A percentile compares a stretch with the other conserved stretches of the same genome.
Conservation (phyloP, 163 green algal genomes). For the Volvox carteri region DNA sequence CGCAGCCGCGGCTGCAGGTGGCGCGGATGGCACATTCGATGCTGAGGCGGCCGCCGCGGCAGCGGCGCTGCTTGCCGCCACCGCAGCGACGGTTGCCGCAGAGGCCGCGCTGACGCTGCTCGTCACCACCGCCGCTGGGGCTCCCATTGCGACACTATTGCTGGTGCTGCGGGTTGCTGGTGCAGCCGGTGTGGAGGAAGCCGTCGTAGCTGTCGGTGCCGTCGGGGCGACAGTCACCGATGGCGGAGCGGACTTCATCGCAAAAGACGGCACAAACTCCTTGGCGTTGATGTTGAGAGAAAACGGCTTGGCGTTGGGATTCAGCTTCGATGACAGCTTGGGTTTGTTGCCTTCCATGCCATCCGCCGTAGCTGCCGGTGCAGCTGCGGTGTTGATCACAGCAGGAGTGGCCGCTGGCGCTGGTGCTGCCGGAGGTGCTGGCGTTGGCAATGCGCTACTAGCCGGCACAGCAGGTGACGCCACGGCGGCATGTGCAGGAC, state of each 20-base stretch:
- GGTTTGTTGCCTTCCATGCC: neutral
- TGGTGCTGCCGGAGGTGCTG: neutral
- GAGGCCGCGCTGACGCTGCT: neutral
- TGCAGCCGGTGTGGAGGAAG: neutral
- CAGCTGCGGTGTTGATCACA: neutral
- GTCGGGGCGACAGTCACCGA: neutral
- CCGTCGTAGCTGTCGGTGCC: neutral
- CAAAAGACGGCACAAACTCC: slow-evolving; percentile 68
- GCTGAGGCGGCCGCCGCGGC: neutral
- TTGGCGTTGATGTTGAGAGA: slow-evolving; percentile 75
- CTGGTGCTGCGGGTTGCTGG: neutral
- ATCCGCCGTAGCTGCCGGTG: slow-evolving; percentile 9
- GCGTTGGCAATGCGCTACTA: neutral
- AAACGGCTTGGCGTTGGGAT: slow-evolving; percentile 78
- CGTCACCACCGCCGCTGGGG: neutral
- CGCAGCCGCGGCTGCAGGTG: neutral
- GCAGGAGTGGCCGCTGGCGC: neutral
- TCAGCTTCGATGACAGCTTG: slow-evolving; percentile 62
- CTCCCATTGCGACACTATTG: neutral
- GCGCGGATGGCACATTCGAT: neutral
- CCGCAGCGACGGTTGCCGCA: neutral
- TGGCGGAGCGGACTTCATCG: neutral
- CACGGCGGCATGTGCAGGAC: neutral
- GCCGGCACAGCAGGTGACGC: neutral
- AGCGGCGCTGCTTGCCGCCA: neutral